phyloP scores from a whole-genome alignment of 768 basidiomycete genomes.

The Pleurotus eryngii region DNA sequence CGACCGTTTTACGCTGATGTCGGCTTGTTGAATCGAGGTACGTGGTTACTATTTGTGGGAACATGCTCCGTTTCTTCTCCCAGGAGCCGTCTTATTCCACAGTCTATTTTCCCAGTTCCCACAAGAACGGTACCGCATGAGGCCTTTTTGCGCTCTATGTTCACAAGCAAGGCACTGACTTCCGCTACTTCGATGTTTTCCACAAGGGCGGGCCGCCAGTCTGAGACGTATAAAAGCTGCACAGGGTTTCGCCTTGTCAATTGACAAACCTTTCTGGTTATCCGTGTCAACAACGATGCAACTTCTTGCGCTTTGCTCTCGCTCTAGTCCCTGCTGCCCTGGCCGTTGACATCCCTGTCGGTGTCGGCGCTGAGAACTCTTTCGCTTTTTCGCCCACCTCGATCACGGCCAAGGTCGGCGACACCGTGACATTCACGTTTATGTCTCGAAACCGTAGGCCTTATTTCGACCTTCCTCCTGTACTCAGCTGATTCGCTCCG shows the following conservation, averaged over 20 bases:
- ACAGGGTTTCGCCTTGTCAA: background rate
- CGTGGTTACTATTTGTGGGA: conserved; percentile 4
- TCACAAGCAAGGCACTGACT: background rate
- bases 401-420: conserved; percentile 12
- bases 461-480: background rate
- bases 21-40: background rate
- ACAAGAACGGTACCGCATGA: conserved; percentile 1
- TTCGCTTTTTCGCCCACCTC: conserved; percentile 14
- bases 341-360: conserved; percentile 10
- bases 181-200: background rate
- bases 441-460: conserved; percentile 14
- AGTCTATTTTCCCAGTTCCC: conserved; percentile 1
- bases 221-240: background rate
- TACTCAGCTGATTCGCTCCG: background rate
- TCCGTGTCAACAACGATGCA: background rate
- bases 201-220: background rate
- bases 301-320: conserved; percentile 2
- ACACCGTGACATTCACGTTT: conserved; percentile 18
- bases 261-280: background rate
- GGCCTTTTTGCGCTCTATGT: conserved; percentile 2
- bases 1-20: no score
- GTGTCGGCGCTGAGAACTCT: conserved; percentile 12
- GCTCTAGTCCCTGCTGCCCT: conserved; percentile 13
- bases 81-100: background rate
- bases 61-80: background rate